Evolutionary conservation across 257 asterid genomes (phyloP), one percentile per base, ranked within the genome.

Genomic region (Nicotiana attenuata): DNA sequence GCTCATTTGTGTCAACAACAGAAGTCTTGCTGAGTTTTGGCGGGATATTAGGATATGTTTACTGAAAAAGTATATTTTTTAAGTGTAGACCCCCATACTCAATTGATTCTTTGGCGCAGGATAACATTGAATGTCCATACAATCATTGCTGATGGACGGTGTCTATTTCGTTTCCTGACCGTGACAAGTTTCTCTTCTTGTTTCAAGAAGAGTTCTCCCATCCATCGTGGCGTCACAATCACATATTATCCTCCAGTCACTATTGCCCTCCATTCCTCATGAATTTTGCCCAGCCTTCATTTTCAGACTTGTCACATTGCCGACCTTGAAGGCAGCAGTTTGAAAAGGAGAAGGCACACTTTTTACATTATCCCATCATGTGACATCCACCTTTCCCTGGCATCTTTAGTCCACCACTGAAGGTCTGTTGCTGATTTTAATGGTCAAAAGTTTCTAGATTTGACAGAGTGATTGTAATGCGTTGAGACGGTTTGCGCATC

Each of bases 31-130:
- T 85, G 87, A 83, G 90, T 84, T 83, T 45, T 86, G 80, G 61
- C 76, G 89, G 92, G 91, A 82, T 85, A 82, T 85, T 82, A 65
- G 88, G 90, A 85, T 87, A 83, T 85, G 83, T 88, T 87, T 82
- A 76, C 78, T 80, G 24, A 82, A 83, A 81, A 86, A 79, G 82
- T 87, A 47, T 78, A 80, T 84, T 75, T 83, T 87, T 82, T 82
- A 80, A 85, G 92, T 85, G 85, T 89, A 83, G 86, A 82, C 88
- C 89, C 89, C 92, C 89, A 77, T 88, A 83, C 91, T 91, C 93
- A 91, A 89, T 86, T 85, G 84, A 88, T 93, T 91, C 89, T 93
- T 93, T 93, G 93, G 82, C 96, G 93, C 97, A 93, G 96, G 97
- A 86, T 88, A 77, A 79, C 85, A 85, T 78, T 86, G 91, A 84